phyloP scores from a whole-genome alignment of 2,329 filamentous ascomycete species.

The Cladophialophora psammophila region DNA sequence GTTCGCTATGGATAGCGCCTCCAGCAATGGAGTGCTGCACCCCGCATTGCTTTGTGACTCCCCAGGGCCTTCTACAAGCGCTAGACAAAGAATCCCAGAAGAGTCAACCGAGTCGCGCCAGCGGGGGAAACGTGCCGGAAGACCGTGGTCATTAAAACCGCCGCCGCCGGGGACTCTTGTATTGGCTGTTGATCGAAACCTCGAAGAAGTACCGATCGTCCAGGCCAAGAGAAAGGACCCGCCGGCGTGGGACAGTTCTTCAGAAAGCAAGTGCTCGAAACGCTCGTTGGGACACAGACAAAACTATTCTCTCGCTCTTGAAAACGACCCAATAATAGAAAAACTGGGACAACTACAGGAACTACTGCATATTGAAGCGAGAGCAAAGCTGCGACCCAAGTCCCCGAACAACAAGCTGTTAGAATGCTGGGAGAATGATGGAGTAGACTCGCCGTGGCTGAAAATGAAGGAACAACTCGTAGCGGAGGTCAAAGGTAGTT shows the following conservation, averaged over 20 bases:
- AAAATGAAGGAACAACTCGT: constrained; percentile 82
- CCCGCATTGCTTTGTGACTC: neutral
- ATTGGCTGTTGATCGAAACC: neutral
- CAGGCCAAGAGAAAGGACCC: constrained; percentile 7
- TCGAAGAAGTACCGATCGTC: neutral
- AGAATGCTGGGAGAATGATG: neutral
- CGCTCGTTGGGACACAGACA: neutral
- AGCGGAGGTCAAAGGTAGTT: constrained; percentile 73
- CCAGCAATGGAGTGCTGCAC: neutral
- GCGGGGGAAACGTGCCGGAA: neutral
- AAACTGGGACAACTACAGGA: neutral
- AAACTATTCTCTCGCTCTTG: neutral
- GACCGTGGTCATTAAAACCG: neutral
- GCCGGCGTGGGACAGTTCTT: neutral
- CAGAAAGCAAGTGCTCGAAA: neutral
- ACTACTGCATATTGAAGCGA: neutral
- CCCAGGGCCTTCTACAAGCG: neutral
- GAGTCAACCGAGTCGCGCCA: neutral
- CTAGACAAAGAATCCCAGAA: neutral
- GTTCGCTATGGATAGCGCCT: constrained; percentile 9
- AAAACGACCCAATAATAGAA: neutral
- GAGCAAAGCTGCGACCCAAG: neutral
- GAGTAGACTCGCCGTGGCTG: constrained; percentile 29
- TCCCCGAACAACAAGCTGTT: neutral
- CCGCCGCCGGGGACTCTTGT: neutral